Conservation (phyloP, 2,329 filamentous ascomycete species). For the Neurospora sp. region DNA sequence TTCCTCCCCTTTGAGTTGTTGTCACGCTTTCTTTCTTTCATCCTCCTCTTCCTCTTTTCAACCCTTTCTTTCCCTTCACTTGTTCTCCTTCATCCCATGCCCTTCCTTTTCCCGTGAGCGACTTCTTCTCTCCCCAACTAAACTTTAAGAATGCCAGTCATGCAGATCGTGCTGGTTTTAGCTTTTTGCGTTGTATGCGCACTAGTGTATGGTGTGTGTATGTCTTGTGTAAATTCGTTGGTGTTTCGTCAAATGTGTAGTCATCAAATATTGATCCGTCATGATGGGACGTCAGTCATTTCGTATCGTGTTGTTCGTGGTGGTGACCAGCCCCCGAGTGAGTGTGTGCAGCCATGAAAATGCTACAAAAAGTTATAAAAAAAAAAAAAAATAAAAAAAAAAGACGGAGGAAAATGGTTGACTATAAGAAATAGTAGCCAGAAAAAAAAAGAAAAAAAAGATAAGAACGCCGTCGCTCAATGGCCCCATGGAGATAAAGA, state of each 20-base stretch:
- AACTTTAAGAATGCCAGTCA: background rate
- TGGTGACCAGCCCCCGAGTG: background rate
- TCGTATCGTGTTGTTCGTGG: background rate
- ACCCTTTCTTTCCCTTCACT: background rate
- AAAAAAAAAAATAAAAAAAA: background rate
- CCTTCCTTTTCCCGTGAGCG: background rate
- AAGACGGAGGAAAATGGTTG: background rate
- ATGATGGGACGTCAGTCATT: background rate
- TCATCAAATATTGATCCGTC: constrained; percentile 15
- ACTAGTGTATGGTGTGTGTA: background rate
- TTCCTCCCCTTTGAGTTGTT: constrained; percentile 1
- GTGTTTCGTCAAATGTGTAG: constrained; percentile 19
- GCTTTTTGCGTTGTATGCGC: background rate
- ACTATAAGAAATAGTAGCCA: background rate
- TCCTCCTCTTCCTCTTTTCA: background rate
- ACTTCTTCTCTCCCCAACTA: background rate
- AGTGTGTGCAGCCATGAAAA: background rate
- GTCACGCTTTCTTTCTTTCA: background rate
- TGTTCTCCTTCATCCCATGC: background rate
- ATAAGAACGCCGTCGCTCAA: constrained; percentile 18
- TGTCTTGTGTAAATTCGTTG: constrained; percentile 1
- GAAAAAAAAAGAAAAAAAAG: background rate
- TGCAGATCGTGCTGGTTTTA: background rate
- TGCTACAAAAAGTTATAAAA: background rate
- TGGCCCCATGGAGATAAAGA: constrained; percentile 16